Evolutionary conservation across 2,329 filamentous ascomycete genomes (phyloP), one percentile per base, ranked within the genome.

Genomic region (Penicillium concentricum): DNA sequence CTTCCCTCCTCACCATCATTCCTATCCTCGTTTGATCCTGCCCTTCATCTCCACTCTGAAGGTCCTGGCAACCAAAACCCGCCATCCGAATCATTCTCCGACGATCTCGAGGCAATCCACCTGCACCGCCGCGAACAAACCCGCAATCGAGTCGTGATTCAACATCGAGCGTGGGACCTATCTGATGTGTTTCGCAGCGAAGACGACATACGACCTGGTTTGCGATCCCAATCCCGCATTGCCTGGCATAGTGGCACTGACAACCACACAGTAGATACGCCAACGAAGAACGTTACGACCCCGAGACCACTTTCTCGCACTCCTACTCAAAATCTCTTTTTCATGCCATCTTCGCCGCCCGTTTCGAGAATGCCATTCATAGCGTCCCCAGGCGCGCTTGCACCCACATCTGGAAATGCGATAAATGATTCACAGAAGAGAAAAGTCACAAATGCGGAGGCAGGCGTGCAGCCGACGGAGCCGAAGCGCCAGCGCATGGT

Each of bases 21-120:
- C 34, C 75, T 77, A 4, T 76, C 79, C 4, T 81, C 80, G 5
- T 82, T 82, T 56, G 81, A 83, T 58, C 80, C 80, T 42, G 78
- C 79, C 41, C 59, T 82, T 30, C 70, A 79, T 58, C 72, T 81
- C 24, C 75, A 80, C 61, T 82, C 80, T 51, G 78, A 82, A 68
- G 61, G 59, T n/a, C 61, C 51, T 20, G 54, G 50, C 26, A 56
- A 61, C 37, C 55, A 59, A 52, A 57, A 65, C 30, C 66, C 65
- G 16, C 68, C 65, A 16, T 73, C 68, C n/a, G 67, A 72, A 51
- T 67, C 69, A 50, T 74, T 73, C 60, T 69, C 69, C 49, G 74
- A 77, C 67, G 75, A 77, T 24, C 46, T 76, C 48, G 74, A 77
- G 59, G 75, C 73, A 47, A 66, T 77, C 22, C 57, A 76, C 37